Evolutionary conservation across 2,329 filamentous ascomycete genomes (phyloP).

Genomic region (Alternaria arbusti): DNA sequence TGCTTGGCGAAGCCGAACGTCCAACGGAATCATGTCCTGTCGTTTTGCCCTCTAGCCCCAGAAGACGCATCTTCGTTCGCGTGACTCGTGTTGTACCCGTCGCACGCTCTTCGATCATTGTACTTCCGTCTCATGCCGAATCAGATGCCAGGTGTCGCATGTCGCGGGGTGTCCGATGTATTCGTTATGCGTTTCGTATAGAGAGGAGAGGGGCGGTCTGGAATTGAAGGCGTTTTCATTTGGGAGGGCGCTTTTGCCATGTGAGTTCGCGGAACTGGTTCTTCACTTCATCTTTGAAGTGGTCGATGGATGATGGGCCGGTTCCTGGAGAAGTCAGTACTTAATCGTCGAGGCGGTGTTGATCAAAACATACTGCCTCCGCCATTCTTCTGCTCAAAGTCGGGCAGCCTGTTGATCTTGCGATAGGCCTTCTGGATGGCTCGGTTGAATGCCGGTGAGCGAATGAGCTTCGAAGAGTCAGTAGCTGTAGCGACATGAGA

Average conservation of each 20-base stretch:
- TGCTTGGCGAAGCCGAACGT: neutral
- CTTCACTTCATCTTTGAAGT: constrained; percentile 62
- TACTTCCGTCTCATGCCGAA: neutral
- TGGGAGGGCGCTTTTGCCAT: constrained; percentile 45
- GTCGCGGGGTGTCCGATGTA: neutral
- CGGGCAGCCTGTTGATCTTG: constrained; percentile 54
- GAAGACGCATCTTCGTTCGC: neutral
- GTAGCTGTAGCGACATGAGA: neutral
- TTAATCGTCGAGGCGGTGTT: neutral
- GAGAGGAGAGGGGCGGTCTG: neutral
- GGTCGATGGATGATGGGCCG: constrained; percentile 53
- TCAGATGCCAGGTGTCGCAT: neutral
- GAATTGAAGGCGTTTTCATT: constrained; percentile 15
- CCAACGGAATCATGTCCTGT: neutral
- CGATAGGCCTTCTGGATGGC: constrained; percentile 59
- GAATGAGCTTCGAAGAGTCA: constrained; percentile 53
- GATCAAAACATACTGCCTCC: constrained; percentile 54
- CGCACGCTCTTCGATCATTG: neutral
- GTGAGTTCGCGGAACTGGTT: constrained; percentile 51
- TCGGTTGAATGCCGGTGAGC: constrained; percentile 62
- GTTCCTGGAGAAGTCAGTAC: constrained; percentile 25
- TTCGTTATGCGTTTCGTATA: neutral
- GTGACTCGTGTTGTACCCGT: neutral
- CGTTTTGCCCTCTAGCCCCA: neutral
- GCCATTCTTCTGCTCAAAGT: constrained; percentile 47